phyloP scores from a whole-genome alignment of 176 grass and related monocot species.

The Alopecurus myosuroides region DNA sequence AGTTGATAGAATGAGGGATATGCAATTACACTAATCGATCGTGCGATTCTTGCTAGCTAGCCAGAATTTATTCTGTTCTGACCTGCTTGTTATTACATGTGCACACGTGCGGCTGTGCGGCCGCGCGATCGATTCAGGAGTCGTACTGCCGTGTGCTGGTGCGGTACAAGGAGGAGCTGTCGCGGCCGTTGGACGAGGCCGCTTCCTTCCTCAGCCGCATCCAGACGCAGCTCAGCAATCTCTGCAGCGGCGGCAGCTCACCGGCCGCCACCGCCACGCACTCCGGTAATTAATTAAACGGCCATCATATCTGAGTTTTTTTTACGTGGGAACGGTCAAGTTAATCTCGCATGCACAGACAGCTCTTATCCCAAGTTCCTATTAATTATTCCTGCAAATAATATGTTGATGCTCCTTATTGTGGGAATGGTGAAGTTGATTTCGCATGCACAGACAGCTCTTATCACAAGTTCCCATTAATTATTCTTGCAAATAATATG shows the following conservation, averaged over 20 bases:
- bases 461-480: not conserved
- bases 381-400: not conserved
- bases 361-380: not conserved
- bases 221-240: slow-evolving; percentile 62
- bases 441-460: not conserved
- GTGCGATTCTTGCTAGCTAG: not conserved
- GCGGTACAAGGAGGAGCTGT: slow-evolving; percentile 85
- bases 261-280: slow-evolving; percentile 18
- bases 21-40: not conserved
- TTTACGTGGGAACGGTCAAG: too few species aligned
- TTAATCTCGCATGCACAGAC: not conserved
- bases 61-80: not conserved
- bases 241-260: slow-evolving; percentile 45
- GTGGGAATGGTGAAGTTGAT: too few species aligned
- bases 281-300: slow-evolving; percentile 3
- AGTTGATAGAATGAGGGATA: not conserved
- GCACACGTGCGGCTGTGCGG: not conserved
- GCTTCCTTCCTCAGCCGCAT: slow-evolving; percentile 83
- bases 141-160: slow-evolving; percentile 68
- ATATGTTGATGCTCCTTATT: not conserved
- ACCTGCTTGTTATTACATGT: slow-evolving; percentile 51
- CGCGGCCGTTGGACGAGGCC: slow-evolving; percentile 84
- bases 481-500: not conserved
- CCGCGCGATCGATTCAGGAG: slow-evolving; percentile 39
- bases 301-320: not conserved